Percentiles rank a stretch among this genome's conserved stretches.
Evolutionary conservation across 441 rosid species (phyloP).

Genomic region (Eutrema salsugineum): DNA sequence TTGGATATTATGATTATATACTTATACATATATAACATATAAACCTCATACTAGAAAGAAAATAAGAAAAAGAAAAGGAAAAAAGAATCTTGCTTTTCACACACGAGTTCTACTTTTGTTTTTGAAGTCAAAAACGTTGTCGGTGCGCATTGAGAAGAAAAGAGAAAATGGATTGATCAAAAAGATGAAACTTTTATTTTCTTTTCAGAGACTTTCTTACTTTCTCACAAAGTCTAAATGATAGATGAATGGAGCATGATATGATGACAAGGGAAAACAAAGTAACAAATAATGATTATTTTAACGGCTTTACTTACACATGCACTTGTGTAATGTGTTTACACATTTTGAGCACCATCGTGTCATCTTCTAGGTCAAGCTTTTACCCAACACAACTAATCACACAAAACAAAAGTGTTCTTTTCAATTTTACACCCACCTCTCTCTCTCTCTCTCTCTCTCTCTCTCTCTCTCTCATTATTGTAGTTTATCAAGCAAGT

Average conservation of each 20-base stretch:
- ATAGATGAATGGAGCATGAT: constrained; percentile 14
- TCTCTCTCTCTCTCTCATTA: not conserved
- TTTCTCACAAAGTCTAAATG: constrained; percentile 29
- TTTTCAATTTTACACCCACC: constrained; percentile 25
- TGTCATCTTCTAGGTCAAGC: constrained; percentile 69
- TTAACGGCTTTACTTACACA: constrained; percentile 20
- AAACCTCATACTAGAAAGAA: not conserved
- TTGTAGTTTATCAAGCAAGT: constrained; percentile 17
- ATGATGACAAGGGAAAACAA: constrained; percentile 2
- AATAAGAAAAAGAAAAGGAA: not conserved
- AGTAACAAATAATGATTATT: not conserved
- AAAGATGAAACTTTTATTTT: constrained; percentile 7
- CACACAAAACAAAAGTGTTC: constrained; percentile 78
- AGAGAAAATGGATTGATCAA: constrained; percentile 5
- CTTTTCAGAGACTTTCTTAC: constrained; percentile 21
- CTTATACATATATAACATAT: not conserved
- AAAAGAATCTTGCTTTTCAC: constrained; percentile 31
- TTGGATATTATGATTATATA: not conserved
- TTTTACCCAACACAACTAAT: constrained; percentile 66
- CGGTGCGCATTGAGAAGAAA: constrained; percentile 25
- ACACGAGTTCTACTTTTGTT: constrained; percentile 32
- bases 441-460: not conserved
- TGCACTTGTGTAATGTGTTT: constrained; percentile 13
- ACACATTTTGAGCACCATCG: constrained; percentile 30
- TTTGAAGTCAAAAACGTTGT: constrained; percentile 26